These are phyloP conservation scores for Trypanosoma avium DNA, from an alignment of 208 protist species.

Conservation along the genomic window DNA sequence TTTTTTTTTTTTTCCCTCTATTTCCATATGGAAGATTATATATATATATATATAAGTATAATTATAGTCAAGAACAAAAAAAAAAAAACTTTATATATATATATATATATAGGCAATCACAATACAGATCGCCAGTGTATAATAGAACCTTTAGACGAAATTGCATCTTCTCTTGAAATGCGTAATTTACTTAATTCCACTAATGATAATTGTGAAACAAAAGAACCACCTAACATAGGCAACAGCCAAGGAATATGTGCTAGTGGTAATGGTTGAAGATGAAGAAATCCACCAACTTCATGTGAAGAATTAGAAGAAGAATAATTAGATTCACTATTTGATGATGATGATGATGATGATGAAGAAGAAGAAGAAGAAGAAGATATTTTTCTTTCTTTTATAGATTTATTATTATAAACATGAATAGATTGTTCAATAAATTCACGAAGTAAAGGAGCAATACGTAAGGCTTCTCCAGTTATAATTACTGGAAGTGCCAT, in stretches of 20 bases:
- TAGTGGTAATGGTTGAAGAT: constrained; percentile 36
- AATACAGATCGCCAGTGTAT: constrained; percentile 55
- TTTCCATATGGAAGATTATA: no score
- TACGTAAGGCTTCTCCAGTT: constrained; percentile 51
- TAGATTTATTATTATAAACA: constrained; percentile 12
- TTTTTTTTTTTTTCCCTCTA: no score
- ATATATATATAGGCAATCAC: constrained; percentile 11
- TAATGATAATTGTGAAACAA: constrained; percentile 47
- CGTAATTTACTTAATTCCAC: constrained; percentile 39
- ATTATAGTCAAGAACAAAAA: no score
- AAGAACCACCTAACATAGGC: constrained; percentile 50
- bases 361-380: constrained; percentile 18
- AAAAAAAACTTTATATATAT: constrained; percentile 16
- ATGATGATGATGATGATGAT: constrained; percentile 8
- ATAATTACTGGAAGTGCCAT: constrained; percentile 39
- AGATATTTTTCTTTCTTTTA: not conserved
- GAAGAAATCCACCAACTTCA: constrained; percentile 22
- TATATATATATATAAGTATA: no score
- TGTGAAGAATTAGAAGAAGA: constrained; percentile 8
- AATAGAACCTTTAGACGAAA: constrained; percentile 47
- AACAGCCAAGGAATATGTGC: constrained; percentile 47
- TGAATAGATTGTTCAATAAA: constrained; percentile 36
- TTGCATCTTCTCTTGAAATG: constrained; percentile 46
- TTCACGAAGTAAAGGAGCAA: constrained; percentile 37
- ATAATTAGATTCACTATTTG: not conserved